Percentiles rank a stretch among this genome's conserved stretches.
These are phyloP conservation scores for Marvania coccoides DNA, from an alignment of 139 green algal species.

Conservation along the genomic window DNA sequence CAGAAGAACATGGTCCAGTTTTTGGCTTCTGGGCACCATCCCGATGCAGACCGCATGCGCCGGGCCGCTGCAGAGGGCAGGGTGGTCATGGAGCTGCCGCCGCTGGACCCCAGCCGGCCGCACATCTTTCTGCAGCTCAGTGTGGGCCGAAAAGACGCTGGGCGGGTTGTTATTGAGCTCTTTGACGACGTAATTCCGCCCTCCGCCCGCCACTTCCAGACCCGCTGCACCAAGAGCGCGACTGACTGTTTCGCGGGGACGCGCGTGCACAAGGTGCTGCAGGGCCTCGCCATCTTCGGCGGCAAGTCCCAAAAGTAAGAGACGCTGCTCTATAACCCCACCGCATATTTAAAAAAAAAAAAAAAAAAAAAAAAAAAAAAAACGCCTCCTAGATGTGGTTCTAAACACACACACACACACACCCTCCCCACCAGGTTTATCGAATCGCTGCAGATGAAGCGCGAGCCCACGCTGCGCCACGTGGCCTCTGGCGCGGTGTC, in stretches of 20 bases:
- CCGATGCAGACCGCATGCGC: too few relatives aligned
- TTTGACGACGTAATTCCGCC: constrained; percentile 56
- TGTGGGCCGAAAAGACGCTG: constrained; percentile 22
- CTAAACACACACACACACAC: too few relatives aligned
- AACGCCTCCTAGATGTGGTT: too few relatives aligned
- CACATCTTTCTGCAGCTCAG: constrained; percentile 57
- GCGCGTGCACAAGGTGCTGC: constrained; percentile 51
- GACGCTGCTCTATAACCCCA: background rate
- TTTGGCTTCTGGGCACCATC: background rate
- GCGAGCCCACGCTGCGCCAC: constrained; percentile 29
- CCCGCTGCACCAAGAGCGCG: constrained; percentile 47
- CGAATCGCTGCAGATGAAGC: constrained; percentile 10
- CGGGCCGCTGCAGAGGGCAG: too few relatives aligned
- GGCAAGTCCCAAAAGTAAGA: constrained; percentile 30
- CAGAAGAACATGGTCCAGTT: background rate
- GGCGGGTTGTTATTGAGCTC: constrained; percentile 60
- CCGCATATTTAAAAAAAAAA: too few relatives aligned
- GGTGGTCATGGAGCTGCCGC: too few relatives aligned
- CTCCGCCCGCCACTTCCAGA: constrained; percentile 43
- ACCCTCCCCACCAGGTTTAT: constrained; percentile 11
- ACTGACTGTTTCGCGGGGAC: constrained; percentile 32
- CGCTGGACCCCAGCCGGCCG: constrained; percentile 29
- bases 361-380: too few relatives aligned
- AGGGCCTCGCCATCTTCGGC: constrained; percentile 40
- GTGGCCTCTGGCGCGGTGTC: constrained; percentile 37